These are phyloP conservation scores for Cyclotella baltica DNA, from an alignment of 108 stramenopile genomes.

Conservation along the genomic window DNA sequence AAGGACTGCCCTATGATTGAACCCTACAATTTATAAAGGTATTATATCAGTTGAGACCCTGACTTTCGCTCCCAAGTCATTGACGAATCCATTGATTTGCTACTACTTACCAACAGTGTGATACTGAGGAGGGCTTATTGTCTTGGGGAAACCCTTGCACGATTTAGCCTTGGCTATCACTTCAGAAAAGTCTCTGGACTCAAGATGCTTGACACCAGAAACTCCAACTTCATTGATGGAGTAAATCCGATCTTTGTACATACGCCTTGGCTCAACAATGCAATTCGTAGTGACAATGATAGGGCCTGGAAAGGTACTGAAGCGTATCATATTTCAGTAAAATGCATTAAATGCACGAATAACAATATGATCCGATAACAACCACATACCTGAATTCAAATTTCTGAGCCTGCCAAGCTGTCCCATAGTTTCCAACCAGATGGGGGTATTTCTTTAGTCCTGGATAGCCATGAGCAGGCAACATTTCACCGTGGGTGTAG, in stretches of 20 bases:
- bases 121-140: conserved; percentile 64
- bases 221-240: conserved; percentile 83
- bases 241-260: conserved; percentile 78
- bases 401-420: conserved; percentile 89
- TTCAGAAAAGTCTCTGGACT: conserved; percentile 72
- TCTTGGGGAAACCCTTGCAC: conserved; percentile 71
- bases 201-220: conserved; percentile 73
- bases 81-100: background rate
- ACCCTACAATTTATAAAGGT: conserved; percentile 51
- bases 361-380: too few relatives aligned
- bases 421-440: conserved; percentile 82
- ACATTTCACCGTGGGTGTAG: conserved; percentile 90
- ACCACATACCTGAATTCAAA: too few relatives aligned
- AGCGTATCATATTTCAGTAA: conserved; percentile 71
- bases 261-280: conserved; percentile 71
- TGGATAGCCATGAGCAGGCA: conserved; percentile 87
- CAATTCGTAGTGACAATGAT: conserved; percentile 86
- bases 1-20: conserved; percentile 83
- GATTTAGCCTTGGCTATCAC: conserved; percentile 74
- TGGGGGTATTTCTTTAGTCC: conserved; percentile 76
- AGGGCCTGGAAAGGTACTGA: conserved; percentile 77
- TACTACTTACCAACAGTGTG: conserved; percentile 47
- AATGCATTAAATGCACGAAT: too few relatives aligned
- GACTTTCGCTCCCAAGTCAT: background rate
- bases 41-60: background rate